A percentile compares a stretch with the other conserved stretches of the same genome.
These are phyloP conservation scores for Paracorniculantispora psalliotae DNA, from an alignment of 2,329 filamentous ascomycete genomes.

Conservation along the genomic window DNA sequence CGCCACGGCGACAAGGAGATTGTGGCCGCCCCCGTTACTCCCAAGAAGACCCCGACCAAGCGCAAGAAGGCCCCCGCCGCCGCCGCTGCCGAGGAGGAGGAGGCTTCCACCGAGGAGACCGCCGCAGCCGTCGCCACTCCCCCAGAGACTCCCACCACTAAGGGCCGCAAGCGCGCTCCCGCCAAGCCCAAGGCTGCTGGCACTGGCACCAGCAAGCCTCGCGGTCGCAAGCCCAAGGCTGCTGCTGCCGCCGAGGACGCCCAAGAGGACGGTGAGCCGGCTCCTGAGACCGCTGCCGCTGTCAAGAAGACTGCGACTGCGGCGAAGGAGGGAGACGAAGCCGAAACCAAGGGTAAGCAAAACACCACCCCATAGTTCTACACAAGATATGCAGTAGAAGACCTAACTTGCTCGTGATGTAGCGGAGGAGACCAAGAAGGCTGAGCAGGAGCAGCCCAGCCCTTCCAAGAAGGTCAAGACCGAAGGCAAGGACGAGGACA, in stretches of 20 bases:
- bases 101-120: neutral
- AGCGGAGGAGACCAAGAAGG: neutral
- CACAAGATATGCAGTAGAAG: too few relatives aligned
- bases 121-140: neutral
- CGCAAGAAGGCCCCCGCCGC: slow-evolving; percentile 8
- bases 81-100: neutral
- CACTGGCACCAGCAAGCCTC: slow-evolving; percentile 8
- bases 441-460: neutral
- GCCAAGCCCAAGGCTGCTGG: slow-evolving; percentile 14
- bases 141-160: neutral
- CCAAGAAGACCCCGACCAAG: slow-evolving; percentile 11
- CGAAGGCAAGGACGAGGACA: slow-evolving; percentile 17
- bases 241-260: slow-evolving; percentile 16
- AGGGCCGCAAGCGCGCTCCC: slow-evolving; percentile 4
- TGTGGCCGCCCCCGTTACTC: neutral
- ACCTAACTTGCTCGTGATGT: too few relatives aligned
- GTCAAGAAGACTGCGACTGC: neutral
- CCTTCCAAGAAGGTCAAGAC: slow-evolving; percentile 29
- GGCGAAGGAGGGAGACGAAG: neutral
- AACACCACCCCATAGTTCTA: too few relatives aligned
- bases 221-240: slow-evolving; percentile 7
- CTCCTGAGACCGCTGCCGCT: neutral
- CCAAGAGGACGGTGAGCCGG: slow-evolving; percentile 14
- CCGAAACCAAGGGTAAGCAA: neutral
- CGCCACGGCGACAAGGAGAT: slow-evolving; percentile 19